Percentiles rank a stretch among this genome's conserved stretches.
These are phyloP conservation scores for Exophiala bonariae DNA, from an alignment of 2,329 filamentous ascomycete genomes.

Conservation along the genomic window DNA sequence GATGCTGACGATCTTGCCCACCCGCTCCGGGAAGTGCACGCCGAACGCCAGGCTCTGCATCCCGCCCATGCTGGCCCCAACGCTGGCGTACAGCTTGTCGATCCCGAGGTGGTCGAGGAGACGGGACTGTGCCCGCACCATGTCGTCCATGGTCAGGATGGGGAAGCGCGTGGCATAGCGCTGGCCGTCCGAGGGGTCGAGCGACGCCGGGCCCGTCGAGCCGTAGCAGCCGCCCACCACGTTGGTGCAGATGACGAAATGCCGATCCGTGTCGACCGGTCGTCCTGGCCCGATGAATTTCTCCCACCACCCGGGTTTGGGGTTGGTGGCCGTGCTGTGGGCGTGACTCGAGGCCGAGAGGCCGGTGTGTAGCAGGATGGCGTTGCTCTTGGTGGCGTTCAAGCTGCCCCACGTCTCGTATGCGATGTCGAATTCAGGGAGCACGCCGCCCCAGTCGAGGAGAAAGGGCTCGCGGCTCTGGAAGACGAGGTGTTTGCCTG, in stretches of 20 bases:
- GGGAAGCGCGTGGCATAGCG: conserved; percentile 93
- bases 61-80: conserved; percentile 95
- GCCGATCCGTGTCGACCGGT: conserved; percentile 85
- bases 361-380: conserved; percentile 88
- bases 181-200: conserved; percentile 84
- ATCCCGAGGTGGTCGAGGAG: conserved; percentile 80
- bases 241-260: conserved; percentile 94
- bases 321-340: conserved; percentile 82
- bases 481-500: conserved; percentile 78
- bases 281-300: conserved; percentile 90
- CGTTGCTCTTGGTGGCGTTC: conserved; percentile 80
- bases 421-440: conserved; percentile 84
- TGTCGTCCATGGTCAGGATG: conserved; percentile 92
- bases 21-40: conserved; percentile 76
- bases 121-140: conserved; percentile 93
- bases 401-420: conserved; percentile 90
- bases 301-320: conserved; percentile 96
- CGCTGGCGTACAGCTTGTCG: conserved; percentile 79
- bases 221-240: conserved; percentile 95
- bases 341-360: conserved; percentile 97
- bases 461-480: conserved; percentile 72
- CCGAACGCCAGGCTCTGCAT: conserved; percentile 95
- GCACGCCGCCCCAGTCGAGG: conserved; percentile 92
- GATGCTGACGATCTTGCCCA: conserved; percentile 81
- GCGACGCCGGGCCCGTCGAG: conserved; percentile 83